phyloP scores from a whole-genome alignment of 306 rosid species.

The Castanea mollissima region DNA sequence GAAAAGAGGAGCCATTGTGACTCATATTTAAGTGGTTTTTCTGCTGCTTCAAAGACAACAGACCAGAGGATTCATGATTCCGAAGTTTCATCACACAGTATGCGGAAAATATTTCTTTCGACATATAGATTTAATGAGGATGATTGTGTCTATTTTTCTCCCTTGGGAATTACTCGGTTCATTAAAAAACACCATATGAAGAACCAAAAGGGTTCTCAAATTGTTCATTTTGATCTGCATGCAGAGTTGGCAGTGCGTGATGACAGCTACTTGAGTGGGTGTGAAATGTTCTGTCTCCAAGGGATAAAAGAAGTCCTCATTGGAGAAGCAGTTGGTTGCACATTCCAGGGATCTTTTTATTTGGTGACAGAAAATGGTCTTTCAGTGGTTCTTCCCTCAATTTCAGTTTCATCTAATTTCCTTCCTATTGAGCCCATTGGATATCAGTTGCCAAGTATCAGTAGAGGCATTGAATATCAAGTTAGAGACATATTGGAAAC shows the following conservation, averaged over 20 bases:
- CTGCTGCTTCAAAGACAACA: slow-evolving; percentile 39
- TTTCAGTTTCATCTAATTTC: slow-evolving; percentile 57
- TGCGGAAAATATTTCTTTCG: slow-evolving; percentile 71
- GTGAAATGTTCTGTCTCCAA: slow-evolving; percentile 30
- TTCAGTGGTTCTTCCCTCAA: slow-evolving; percentile 75
- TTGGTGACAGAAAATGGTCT: slow-evolving; percentile 78
- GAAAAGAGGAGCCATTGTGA: slow-evolving; percentile 35
- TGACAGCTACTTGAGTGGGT: slow-evolving; percentile 54
- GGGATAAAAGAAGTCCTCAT: slow-evolving; percentile 53
- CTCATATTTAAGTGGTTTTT: slow-evolving; percentile 51
- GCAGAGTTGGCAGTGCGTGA: slow-evolving; percentile 49
- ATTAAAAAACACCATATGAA: slow-evolving; percentile 37
- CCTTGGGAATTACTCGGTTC: slow-evolving; percentile 76
- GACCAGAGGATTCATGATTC: slow-evolving; percentile 37
- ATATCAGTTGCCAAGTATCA: slow-evolving; percentile 44
- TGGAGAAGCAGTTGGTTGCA: slow-evolving; percentile 86
- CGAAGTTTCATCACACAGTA: slow-evolving; percentile 42
- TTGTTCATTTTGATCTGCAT: slow-evolving; percentile 67
- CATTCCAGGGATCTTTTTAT: slow-evolving; percentile 74
- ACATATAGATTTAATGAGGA: slow-evolving; percentile 48
- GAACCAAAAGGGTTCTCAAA: slow-evolving; percentile 46
- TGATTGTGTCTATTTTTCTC: slow-evolving; percentile 71
- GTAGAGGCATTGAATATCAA: slow-evolving; percentile 37
- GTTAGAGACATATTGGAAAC: slow-evolving; percentile 45
- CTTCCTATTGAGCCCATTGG: slow-evolving; percentile 64